Evolutionary conservation across 345 rosid genomes (phyloP), one percentile per base, ranked within the genome.

Genomic region (thale cress (Arabidopsis thaliana)): DNA sequence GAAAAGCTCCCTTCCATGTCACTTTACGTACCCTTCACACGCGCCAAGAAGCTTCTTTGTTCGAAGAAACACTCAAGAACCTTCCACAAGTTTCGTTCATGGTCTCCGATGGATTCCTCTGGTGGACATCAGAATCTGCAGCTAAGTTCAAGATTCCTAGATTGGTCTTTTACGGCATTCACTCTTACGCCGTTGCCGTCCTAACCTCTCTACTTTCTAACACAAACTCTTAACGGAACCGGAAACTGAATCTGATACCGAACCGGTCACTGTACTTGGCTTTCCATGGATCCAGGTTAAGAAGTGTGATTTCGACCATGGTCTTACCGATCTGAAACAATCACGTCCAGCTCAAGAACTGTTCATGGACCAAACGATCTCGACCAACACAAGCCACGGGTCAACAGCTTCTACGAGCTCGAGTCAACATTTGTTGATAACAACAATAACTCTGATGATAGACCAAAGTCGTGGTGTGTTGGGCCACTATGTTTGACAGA

Each of bases 41-140:
- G 72, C 1, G 90, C 92, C 78, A 87, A 96, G 22, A 78, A 75
- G 57, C 76, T 46, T 61, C 87, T 0, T 52, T 71, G 41, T 84
- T 89, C 44, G 93, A 91, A 65, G 72, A 49, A 1, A 62, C 73
- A 16, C 80, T 91, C 10, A 71, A 77, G 44, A 67, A 24, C 23
- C 83, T 85, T 38, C 85, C 86, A 12, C 69, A 41, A 13, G 87
- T 82, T 8, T 83, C 79, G 14, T 84, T 91, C 82, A 74, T 91
- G 63, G 88, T 89, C 10, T 84, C 93, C 4, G 97, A 91, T 52
- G 82, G 84, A 4, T 89, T 93, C 74, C 84, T 93, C 2, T 93
- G 92, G 92, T 93, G 97, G 98, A 86, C 88, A 5, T 60, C 78
- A 2, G 93, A 93, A 7, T 84, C 91, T 6, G 89, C 98, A 5